Evolutionary conservation across 202 grass and related monocot genomes (phyloP).

Genomic region (Setaria viridis): DNA sequence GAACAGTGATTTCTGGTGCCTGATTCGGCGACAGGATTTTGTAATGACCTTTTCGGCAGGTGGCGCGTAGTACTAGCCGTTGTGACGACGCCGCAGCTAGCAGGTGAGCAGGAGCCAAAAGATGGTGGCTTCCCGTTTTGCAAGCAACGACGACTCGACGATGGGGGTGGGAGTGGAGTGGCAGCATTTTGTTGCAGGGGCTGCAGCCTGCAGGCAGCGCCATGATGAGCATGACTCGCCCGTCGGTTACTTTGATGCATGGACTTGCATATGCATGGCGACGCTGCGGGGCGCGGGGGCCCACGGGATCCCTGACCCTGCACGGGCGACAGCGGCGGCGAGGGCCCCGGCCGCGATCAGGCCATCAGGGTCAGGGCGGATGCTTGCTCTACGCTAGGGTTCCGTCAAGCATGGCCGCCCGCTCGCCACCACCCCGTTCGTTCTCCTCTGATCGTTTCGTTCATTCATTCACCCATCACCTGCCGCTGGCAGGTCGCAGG

Average conservation of each 20-base stretch:
- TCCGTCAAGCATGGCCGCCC: not conserved
- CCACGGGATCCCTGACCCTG: not conserved
- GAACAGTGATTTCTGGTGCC: too few relatives aligned
- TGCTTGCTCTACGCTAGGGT: too few relatives aligned
- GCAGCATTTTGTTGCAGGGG: not conserved
- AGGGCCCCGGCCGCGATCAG: too few relatives aligned
- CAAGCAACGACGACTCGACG: not conserved
- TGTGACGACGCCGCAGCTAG: too few relatives aligned
- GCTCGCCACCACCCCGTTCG: too few relatives aligned
- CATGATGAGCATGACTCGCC: not conserved
- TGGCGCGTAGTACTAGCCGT: too few relatives aligned
- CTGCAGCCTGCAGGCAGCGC: not conserved
- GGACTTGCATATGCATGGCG: not conserved
- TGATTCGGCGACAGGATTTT: too few relatives aligned
- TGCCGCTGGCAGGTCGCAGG: not conserved
- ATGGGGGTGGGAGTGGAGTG: not conserved
- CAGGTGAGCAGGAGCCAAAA: too few relatives aligned
- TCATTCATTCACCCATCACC: conserved; percentile 22
- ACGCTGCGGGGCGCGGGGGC: not conserved
- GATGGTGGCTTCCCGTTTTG: not conserved
- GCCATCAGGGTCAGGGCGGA: too few relatives aligned
- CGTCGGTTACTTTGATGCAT: not conserved
- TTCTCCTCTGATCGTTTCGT: too few relatives aligned
- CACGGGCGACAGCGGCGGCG: too few relatives aligned
- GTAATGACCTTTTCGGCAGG: too few relatives aligned